phyloP scores from a whole-genome alignment of 1,284 basidiomycete genomes.

The Moesziomyces aphidis region DNA sequence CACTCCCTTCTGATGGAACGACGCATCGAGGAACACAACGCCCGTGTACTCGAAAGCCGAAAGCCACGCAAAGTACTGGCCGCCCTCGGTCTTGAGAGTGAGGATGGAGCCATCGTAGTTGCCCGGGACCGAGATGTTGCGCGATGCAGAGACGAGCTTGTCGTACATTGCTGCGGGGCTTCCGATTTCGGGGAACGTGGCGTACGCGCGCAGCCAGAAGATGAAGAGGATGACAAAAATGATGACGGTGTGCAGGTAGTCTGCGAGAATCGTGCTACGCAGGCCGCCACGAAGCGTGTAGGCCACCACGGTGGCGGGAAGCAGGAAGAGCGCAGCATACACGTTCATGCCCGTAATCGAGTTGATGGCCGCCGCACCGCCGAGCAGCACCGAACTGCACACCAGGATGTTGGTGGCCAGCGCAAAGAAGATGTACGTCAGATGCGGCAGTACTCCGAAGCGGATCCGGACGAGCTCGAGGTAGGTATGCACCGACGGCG shows the following conservation, averaged over 20 bases:
- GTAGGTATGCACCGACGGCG: constrained; percentile 57
- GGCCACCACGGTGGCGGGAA: constrained; percentile 55
- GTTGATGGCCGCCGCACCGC: constrained; percentile 56
- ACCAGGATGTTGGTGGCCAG: constrained; percentile 63
- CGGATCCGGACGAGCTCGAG: constrained; percentile 56
- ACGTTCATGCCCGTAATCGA: constrained; percentile 57
- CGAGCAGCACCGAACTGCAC: constrained; percentile 52
- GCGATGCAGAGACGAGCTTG: constrained; percentile 30
- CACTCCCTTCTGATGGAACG: constrained; percentile 59
- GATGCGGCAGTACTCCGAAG: constrained; percentile 51
- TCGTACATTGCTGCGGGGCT: constrained; percentile 54
- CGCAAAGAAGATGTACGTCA: constrained; percentile 61
- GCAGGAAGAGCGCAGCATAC: constrained; percentile 54
- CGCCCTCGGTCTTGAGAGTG: constrained; percentile 56
- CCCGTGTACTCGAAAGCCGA: constrained; percentile 57
- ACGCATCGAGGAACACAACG: constrained; percentile 54
- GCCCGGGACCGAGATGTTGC: constrained; percentile 27
- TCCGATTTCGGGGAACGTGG: constrained; percentile 54
- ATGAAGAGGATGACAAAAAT: constrained; percentile 61
- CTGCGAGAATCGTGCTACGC: constrained; percentile 53
- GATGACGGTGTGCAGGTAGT: constrained; percentile 62
- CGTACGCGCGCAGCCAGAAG: constrained; percentile 53
- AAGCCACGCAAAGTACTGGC: constrained; percentile 55
- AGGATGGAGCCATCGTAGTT: constrained; percentile 50
- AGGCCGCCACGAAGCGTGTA: constrained; percentile 59